Conservation (phyloP, 164 flowering plant genomes). For the Vitis rotundifolia region DNA sequence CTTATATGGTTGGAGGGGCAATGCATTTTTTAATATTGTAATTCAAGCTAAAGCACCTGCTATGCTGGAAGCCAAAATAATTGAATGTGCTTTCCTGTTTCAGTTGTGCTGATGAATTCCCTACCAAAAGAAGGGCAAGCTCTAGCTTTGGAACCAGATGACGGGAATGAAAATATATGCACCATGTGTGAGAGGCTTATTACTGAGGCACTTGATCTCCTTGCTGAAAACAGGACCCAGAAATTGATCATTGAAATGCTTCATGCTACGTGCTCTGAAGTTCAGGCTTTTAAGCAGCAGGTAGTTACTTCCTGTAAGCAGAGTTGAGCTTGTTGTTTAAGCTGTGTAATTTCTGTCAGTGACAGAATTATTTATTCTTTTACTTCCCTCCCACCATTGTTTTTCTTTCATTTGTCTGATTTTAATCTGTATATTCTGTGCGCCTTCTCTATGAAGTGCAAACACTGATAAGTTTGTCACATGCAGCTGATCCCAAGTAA, state of each 20-base stretch:
- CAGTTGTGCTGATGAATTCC: constrained; percentile 28
- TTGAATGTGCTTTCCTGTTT: neutral
- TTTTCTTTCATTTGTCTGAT: no score
- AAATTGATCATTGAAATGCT: constrained; percentile 53
- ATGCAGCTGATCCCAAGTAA: no score
- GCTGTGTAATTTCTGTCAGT: no score
- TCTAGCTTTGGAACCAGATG: constrained; percentile 22
- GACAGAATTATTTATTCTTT: no score
- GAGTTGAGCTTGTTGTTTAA: neutral
- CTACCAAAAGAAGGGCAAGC: constrained; percentile 15
- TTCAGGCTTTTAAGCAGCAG: constrained; percentile 55
- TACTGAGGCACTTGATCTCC: constrained; percentile 57
- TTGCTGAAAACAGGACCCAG: constrained; percentile 67
- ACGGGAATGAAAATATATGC: constrained; percentile 48
- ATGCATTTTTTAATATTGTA: no score
- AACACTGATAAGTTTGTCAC: no score
- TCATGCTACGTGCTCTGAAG: constrained; percentile 54
- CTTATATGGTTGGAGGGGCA: no score
- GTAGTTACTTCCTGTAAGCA: constrained; percentile 26
- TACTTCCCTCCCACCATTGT: no score
- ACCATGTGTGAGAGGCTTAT: constrained; percentile 64
- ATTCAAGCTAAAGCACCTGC: no score
- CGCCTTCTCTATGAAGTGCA: no score
- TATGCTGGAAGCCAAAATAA: no score
- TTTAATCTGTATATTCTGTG: no score